Percentiles rank a stretch among this genome's conserved stretches.
Conservation (phyloP, 371 early-diverging fungal genomes). For the Entomophthora muscae region DNA sequence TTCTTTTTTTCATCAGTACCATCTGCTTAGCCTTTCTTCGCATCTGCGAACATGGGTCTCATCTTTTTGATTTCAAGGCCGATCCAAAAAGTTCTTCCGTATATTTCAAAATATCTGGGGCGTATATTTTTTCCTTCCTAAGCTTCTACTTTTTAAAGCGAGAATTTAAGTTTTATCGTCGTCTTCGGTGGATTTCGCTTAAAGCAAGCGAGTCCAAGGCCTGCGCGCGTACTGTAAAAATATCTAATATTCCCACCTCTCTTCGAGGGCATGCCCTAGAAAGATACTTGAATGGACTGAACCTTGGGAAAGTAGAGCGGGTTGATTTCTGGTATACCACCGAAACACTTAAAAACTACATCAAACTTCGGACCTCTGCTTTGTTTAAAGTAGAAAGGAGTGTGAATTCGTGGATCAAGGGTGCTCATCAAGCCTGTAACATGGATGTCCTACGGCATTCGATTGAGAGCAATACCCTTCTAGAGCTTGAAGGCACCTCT, state of each 20-base stretch:
- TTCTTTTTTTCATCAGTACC: conserved; percentile 4
- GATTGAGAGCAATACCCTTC: conserved; percentile 5
- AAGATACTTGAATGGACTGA: conserved; percentile 31
- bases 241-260: conserved; percentile 30
- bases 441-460: conserved; percentile 2
- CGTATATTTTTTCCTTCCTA: neutral
- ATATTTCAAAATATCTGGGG: no score
- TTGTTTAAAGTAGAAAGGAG: conserved; percentile 14
- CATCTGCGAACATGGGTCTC: no score
- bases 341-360: conserved; percentile 11
- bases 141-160: neutral
- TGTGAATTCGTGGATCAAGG: conserved; percentile 10
- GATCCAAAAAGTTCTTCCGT: no score
- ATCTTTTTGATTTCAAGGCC: no score
- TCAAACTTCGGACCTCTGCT: conserved; percentile 15
- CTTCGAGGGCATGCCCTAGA: conserved; percentile 28
- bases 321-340: conserved; percentile 34
- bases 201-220: neutral
- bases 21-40: no score
- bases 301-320: conserved; percentile 31
- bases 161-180: conserved; percentile 1
- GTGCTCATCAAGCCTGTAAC: conserved; percentile 12
- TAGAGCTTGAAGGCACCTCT: neutral
- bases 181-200: conserved; percentile 4
- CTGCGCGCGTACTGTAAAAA: conserved; percentile 22